Base-by-base conservation (phyloP, 2,329 filamentous ascomycete genomes). In the Paracamarosporium sp. region DNA sequence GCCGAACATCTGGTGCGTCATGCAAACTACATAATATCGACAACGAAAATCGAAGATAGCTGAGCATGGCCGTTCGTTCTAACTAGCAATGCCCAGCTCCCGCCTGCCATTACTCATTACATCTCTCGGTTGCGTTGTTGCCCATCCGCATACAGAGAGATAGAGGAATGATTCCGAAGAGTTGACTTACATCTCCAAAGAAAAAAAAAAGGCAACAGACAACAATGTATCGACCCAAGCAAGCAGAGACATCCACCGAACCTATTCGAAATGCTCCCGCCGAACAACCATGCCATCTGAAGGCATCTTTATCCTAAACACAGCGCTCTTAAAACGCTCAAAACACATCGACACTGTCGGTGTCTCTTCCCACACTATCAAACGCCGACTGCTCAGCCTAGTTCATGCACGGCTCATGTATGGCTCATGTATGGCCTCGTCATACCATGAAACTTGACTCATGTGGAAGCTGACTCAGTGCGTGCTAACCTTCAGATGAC, bases 401-500 rank as follows among this genome's bases (percentile, higher is more conserved):
- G 7, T 11, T 17, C 12, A 5, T 36, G 27, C 22, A 31, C 20
- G 4, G n/a, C n/a, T n/a, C n/a, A n/a, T n/a, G n/a, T n/a, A n/a
- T n/a, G n/a, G n/a, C n/a, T n/a, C n/a, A n/a, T n/a, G n/a, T n/a
- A n/a, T n/a, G n/a, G n/a, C n/a, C n/a, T n/a, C n/a, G n/a, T n/a
- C n/a, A n/a, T n/a, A n/a, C n/a, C n/a, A n/a, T n/a, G n/a, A n/a
- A n/a, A n/a, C n/a, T n/a, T n/a, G n/a, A n/a, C n/a, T n/a, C n/a
- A n/a, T 15, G 6, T 7, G 28, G 20, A 13, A 17, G 28, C 40
- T 17, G 36, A 35, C 38, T 51, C 30, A 54, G 28, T 24, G 41
- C 22, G 52, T 46, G 48, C 69, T 66, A 71, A 51, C 67, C 64
- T 45, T 65, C 69, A 45, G 70, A 75, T 55, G 67, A 65, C 68